Evolutionary conservation across 371 early-diverging fungal genomes (phyloP), one percentile per base, ranked within the genome.

Genomic region (Vairimorpha necatrix): DNA sequence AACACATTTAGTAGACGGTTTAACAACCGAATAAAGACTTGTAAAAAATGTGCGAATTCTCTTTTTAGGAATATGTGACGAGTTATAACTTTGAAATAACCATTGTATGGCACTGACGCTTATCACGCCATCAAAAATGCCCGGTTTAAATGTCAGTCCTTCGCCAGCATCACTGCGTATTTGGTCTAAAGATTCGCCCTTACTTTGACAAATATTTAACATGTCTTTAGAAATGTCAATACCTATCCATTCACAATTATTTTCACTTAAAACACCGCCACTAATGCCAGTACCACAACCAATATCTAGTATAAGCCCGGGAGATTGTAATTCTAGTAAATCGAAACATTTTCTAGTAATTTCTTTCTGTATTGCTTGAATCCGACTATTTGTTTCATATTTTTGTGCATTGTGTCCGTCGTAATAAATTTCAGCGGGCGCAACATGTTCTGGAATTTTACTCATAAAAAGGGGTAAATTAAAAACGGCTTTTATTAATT

Each of bases 41-140:
- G 90, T 88, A 78, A 98, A 97, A 84, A 98, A 97, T 3, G 90
- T 87, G 53, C 85, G 85, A 14, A 98, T 87, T 32, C 98, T 89
- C 4, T 88, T 85, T 65, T 89, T 87, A 20, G 96, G 96, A 88
- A 86, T 79, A 91, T 91, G 78, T 87, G 88, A 36, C 34, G 83
- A 80, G 79, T 91, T 91, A 84, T 95, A 95, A 3, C 94, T 94
- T 81, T 95, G 94, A 84, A 95, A 94, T 39, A 98, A 89, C 99
- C 98, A 98, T 85, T 98, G 99, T 30, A 98, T 81, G 0, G 93
- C 95, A 18, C 96, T 96, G 26, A 97, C 90, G 84, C 92, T 91
- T n/a, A 98, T 93, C 36, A 92, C 93, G 16, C 94, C 96, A 82
- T 97, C 98, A 87, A 98, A 96, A 13, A 91, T 88, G 72, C 95